Conservation (phyloP, 257 asterid species). For the Plantago ovata region DNA sequence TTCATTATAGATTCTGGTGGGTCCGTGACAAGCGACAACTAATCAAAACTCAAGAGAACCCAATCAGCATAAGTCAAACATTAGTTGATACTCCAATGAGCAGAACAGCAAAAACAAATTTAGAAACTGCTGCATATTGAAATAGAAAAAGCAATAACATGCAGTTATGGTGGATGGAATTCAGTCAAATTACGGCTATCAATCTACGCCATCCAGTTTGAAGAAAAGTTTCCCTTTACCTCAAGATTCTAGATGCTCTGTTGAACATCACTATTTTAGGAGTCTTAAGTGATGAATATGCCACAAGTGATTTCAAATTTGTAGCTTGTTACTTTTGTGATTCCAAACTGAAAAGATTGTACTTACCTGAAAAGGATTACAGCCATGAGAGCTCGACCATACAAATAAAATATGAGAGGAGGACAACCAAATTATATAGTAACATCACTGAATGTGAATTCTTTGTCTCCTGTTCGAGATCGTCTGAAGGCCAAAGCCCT, state of each 20-base stretch:
- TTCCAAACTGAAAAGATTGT: background rate
- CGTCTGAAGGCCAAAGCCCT: no score
- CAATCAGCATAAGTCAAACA: constrained; percentile 8
- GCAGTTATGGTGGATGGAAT: constrained; percentile 21
- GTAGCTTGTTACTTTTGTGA: background rate
- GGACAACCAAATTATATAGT: background rate
- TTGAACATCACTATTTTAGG: constrained; percentile 3
- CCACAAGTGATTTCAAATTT: constrained; percentile 12
- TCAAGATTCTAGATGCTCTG: constrained; percentile 22
- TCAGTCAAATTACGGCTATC: constrained; percentile 33
- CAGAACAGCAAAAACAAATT: constrained; percentile 9
- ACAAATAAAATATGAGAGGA: background rate
- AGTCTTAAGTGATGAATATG: background rate
- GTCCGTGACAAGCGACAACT: constrained; percentile 4
- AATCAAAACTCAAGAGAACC: constrained; percentile 8
- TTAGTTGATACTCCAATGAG: background rate
- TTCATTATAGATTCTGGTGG: constrained; percentile 6
- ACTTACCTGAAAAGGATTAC: background rate
- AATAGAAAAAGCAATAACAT: constrained; percentile 24
- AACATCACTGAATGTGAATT: no score
- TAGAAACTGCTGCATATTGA: constrained; percentile 22
- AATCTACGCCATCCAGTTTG: constrained; percentile 29
- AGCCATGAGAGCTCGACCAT: constrained; percentile 8
- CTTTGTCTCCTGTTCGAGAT: no score
- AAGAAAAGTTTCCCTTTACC: constrained; percentile 15